These are phyloP conservation scores for Vigna hirtella DNA, from an alignment of 306 rosid species.

Conservation along the genomic window DNA sequence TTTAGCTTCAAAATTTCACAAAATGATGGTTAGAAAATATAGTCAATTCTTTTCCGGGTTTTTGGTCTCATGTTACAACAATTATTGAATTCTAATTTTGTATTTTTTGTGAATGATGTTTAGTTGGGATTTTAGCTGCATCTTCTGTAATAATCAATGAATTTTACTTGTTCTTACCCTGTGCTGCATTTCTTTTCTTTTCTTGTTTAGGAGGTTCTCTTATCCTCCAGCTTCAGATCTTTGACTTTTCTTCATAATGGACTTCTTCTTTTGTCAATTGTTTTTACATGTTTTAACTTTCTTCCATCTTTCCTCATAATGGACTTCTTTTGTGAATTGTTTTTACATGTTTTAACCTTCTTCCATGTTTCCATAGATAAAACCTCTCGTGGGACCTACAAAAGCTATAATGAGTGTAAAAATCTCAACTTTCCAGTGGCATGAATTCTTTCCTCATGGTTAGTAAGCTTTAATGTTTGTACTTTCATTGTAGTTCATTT, in stretches of 20 bases:
- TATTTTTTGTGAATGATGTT: conserved; percentile 7
- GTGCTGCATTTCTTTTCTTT: conserved; percentile 12
- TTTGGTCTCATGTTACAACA: neutral
- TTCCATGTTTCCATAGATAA: conserved; percentile 64
- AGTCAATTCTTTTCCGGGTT: neutral
- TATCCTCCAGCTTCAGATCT: neutral
- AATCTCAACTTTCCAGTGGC: conserved; percentile 83
- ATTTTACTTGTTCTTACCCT: conserved; percentile 10
- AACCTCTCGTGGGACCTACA: conserved; percentile 90
- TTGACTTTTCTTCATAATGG: neutral
- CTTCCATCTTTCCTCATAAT: conserved; percentile 13
- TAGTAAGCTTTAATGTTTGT: conserved; percentile 32
- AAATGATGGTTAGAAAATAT: conserved; percentile 19
- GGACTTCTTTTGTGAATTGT: neutral
- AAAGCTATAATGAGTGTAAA: conserved; percentile 86
- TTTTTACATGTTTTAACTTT: conserved; percentile 17
- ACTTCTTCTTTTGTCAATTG: neutral
- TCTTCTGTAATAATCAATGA: conserved; percentile 14
- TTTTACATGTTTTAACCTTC: conserved; percentile 16
- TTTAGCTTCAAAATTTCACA: conserved; percentile 20
- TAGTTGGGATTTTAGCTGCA: neutral
- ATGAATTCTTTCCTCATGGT: conserved; percentile 98
- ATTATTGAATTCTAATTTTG: conserved; percentile 30
- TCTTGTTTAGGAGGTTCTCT: conserved; percentile 13
- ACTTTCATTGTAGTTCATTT: conserved; percentile 34